phyloP scores from a whole-genome alignment of 2,329 filamentous ascomycete genomes.

The Colletotrichum sp. region DNA sequence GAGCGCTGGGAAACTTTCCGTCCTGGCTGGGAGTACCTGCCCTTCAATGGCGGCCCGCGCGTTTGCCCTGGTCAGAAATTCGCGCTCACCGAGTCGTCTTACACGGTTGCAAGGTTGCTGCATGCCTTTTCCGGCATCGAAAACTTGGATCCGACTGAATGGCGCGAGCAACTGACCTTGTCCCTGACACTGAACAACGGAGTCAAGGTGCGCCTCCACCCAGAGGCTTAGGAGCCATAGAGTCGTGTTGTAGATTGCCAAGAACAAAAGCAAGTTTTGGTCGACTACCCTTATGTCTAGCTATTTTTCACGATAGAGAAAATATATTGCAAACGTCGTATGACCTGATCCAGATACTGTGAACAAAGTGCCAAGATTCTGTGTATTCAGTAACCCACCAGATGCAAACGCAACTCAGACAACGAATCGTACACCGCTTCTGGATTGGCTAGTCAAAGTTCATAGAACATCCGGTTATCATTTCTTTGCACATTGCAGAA shows the following conservation, averaged over 20 bases:
- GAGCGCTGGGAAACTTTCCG: constrained; percentile 33
- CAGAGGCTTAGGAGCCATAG: background rate
- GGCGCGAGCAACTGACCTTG: constrained; percentile 14
- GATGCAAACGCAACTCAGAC: background rate
- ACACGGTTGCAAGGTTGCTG: constrained; percentile 30
- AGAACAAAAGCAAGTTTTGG: background rate
- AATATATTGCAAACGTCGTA: background rate
- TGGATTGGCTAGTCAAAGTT: background rate
- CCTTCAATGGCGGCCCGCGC: constrained; percentile 42
- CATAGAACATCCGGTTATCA: background rate
- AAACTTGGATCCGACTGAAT: background rate
- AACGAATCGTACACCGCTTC: background rate
- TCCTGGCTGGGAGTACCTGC: constrained; percentile 38
- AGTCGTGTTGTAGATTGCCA: background rate
- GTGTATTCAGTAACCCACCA: background rate
- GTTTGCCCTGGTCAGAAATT: constrained; percentile 30
- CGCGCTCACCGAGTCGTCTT: constrained; percentile 25
- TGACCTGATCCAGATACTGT: background rate
- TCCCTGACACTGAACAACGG: constrained; percentile 12
- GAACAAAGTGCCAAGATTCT: background rate
- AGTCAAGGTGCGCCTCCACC: constrained; percentile 5
- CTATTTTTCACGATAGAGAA: background rate
- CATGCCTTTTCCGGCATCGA: constrained; percentile 22
- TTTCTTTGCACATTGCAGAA: background rate
- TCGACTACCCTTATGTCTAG: background rate